A percentile compares a stretch with the other conserved stretches of the same genome.
Evolutionary conservation across 495 filamentous ascomycete species (phyloP).

Genomic region (Patellaria atrata): DNA sequence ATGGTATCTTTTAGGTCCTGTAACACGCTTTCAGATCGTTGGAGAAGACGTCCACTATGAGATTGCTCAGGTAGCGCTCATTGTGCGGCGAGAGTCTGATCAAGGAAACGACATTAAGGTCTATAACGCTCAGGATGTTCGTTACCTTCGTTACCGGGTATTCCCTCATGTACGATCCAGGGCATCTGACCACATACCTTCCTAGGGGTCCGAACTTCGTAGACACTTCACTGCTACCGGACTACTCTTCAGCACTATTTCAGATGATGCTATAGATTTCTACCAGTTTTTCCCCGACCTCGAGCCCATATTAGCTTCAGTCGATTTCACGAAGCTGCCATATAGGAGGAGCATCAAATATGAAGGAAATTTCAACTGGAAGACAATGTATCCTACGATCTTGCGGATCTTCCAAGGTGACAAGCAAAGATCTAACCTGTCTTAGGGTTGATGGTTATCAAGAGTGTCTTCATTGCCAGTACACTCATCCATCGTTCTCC

Average conservation of each 20-base stretch:
- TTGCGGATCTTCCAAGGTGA: not conserved
- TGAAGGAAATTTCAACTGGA: slow-evolving; percentile 48
- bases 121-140: slow-evolving; percentile 26
- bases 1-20: slow-evolving; percentile 49
- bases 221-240: slow-evolving; percentile 40
- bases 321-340: slow-evolving; percentile 44
- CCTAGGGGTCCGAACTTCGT: slow-evolving; percentile 19
- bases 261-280: slow-evolving; percentile 36
- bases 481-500: slow-evolving; percentile 47
- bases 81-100: slow-evolving; percentile 23
- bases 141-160: not conserved
- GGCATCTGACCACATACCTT: too few relatives aligned
- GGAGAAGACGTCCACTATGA: slow-evolving; percentile 39
- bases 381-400: slow-evolving; percentile 41
- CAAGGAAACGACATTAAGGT: slow-evolving; percentile 25
- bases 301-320: slow-evolving; percentile 34
- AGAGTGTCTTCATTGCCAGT: slow-evolving; percentile 50
- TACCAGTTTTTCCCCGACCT: slow-evolving; percentile 42
- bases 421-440: slow-evolving; percentile 1
- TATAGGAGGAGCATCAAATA: slow-evolving; percentile 43
- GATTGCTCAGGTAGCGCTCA: slow-evolving; percentile 37
- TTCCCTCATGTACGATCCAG: not conserved
- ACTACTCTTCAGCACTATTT: slow-evolving; percentile 40
- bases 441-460: slow-evolving; percentile 43
- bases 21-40: slow-evolving; percentile 35